A percentile compares a stretch with the other conserved stretches of the same genome.
Evolutionary conservation across 2,329 filamentous ascomycete species (phyloP).

Genomic region (Monilinia aucupariae): DNA sequence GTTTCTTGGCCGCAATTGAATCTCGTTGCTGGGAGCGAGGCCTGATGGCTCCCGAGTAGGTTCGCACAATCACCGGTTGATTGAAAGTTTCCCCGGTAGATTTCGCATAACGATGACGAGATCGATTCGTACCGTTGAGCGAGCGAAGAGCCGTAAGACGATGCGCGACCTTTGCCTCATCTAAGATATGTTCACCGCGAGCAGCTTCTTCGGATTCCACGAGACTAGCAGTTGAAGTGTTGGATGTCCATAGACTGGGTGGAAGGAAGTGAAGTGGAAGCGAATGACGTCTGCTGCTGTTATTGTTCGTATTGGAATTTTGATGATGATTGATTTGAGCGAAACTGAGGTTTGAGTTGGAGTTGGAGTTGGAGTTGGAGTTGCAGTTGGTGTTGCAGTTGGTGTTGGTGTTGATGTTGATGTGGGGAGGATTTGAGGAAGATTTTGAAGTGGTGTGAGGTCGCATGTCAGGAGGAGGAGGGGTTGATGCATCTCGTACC

Average conservation of each 20-base stretch:
- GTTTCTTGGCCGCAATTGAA: constrained; percentile 29
- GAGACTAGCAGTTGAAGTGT: constrained; percentile 33
- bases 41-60: constrained; percentile 49
- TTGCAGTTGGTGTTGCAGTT: background rate
- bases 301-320: background rate
- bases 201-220: constrained; percentile 35
- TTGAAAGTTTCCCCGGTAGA: constrained; percentile 55
- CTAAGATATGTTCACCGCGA: constrained; percentile 39
- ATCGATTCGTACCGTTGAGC: constrained; percentile 41
- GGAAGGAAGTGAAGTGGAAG: constrained; percentile 34
- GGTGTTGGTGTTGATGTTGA: too few relatives aligned
- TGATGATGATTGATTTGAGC: background rate
- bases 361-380: background rate
- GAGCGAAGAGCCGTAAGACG: constrained; percentile 56
- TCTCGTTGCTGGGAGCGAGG: constrained; percentile 34
- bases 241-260: constrained; percentile 32
- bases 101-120: constrained; percentile 48
- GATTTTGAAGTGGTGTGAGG: constrained; percentile 16
- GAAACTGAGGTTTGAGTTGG: background rate
- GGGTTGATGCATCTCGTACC: constrained; percentile 10
- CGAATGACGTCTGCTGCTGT: constrained; percentile 28
- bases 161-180: constrained; percentile 50
- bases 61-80: constrained; percentile 61
- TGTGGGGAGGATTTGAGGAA: background rate
- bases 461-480: constrained; percentile 12